A percentile compares a stretch with the other conserved stretches of the same genome.
phyloP scores from a whole-genome alignment of 208 protist genomes.

The Blechomonas ayalai region DNA sequence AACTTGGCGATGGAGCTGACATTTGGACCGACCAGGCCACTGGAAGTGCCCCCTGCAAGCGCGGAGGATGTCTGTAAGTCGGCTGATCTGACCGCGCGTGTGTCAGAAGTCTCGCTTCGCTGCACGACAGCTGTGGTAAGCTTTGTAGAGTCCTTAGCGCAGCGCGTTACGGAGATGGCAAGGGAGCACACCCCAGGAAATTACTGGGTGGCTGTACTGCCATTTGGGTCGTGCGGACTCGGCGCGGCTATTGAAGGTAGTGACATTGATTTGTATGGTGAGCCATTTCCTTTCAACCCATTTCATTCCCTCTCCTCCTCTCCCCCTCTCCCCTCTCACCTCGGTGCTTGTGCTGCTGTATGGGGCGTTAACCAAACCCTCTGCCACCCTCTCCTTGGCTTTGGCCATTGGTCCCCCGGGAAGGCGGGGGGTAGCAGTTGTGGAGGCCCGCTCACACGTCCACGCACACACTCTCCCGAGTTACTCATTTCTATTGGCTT shows the following conservation, averaged over 20 bases:
- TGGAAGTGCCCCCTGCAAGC: constrained; percentile 10
- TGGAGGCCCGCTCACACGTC: too few species aligned
- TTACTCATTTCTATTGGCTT: too few species aligned
- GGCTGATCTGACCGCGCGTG: background rate
- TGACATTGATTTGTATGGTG: constrained; percentile 92
- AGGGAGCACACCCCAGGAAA: background rate
- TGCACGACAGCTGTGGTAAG: background rate
- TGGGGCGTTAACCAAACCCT: too few species aligned
- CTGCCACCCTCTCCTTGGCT: too few species aligned
- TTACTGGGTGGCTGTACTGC: constrained; percentile 34
- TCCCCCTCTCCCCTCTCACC: background rate
- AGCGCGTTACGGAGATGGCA: constrained; percentile 4
- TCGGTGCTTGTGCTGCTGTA: background rate
- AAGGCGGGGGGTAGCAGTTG: background rate
- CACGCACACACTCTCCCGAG: too few species aligned
- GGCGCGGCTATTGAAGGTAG: constrained; percentile 70
- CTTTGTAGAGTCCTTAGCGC: constrained; percentile 12
- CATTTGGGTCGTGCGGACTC: constrained; percentile 75
- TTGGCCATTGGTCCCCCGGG: background rate
- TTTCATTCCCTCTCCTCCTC: background rate
- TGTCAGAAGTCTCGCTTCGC: background rate
- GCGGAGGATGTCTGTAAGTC: constrained; percentile 16
- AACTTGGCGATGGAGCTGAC: constrained; percentile 5
- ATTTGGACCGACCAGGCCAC: constrained; percentile 20
- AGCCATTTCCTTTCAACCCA: constrained; percentile 31